These are phyloP conservation scores for Cucurbita maxima DNA, from an alignment of 306 rosid genomes.

Conservation along the genomic window DNA sequence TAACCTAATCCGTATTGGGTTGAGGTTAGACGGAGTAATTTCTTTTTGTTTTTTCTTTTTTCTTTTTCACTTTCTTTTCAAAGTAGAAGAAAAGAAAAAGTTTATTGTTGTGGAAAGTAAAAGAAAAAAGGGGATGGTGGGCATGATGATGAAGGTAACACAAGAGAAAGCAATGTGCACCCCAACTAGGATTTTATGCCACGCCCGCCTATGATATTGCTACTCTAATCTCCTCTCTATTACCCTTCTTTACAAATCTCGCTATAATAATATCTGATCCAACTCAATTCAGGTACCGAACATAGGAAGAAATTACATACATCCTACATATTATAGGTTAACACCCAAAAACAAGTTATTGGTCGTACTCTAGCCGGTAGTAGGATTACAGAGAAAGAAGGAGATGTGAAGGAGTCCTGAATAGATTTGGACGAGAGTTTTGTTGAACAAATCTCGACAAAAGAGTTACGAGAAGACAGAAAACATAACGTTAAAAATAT, in stretches of 20 bases:
- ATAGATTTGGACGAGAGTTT: no score
- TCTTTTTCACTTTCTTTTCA: background rate
- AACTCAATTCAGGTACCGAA: no score
- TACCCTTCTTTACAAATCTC: background rate
- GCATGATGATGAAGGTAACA: background rate
- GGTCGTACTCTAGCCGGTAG: no score
- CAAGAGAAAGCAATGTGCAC: constrained; percentile 1
- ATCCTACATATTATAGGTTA: no score
- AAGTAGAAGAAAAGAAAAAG: background rate
- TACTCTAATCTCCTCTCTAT: background rate
- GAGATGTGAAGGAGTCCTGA: no score
- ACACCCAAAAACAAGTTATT: no score
- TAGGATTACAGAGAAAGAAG: no score
- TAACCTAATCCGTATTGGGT: background rate
- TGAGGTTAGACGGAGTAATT: background rate
- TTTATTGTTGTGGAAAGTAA: constrained; percentile 18
- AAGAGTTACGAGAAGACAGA: no score
- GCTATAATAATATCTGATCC: no score
- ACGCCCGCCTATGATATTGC: background rate
- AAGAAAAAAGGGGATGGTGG: background rate
- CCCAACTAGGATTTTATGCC: background rate
- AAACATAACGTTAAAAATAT: no score
- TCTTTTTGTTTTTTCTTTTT: background rate
- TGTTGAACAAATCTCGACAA: no score
- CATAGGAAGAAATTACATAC: no score